Conservation (phyloP, 495 filamentous ascomycete genomes). For the Penicillium herquei region DNA sequence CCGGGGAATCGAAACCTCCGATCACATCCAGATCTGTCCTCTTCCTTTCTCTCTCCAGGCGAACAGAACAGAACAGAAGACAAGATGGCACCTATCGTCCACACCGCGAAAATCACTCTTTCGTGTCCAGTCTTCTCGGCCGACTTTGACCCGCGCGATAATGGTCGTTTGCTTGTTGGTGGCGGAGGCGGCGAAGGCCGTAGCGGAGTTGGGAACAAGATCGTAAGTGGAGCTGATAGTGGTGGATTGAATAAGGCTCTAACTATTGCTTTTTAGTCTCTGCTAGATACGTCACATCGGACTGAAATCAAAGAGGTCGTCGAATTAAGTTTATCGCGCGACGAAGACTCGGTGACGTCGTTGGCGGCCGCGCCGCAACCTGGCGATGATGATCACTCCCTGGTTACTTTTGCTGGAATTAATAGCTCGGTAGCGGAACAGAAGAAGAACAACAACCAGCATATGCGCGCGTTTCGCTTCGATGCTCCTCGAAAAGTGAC, state of each 20-base stretch:
- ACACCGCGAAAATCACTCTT: conserved; percentile 66
- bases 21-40: conserved; percentile 22
- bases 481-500: conserved; percentile 39
- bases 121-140: conserved; percentile 87
- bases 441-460: conserved; percentile 76
- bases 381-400: conserved; percentile 44
- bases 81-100: conserved; percentile 51
- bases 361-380: conserved; percentile 61
- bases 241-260: not conserved
- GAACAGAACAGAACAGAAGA: conserved; percentile 6
- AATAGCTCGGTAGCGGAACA: conserved; percentile 75
- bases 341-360: conserved; percentile 90
- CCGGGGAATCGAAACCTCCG: conserved; percentile 23
- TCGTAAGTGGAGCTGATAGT: conserved; percentile 51
- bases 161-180: conserved; percentile 73
- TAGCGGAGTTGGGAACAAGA: conserved; percentile 87
- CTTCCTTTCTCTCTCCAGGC: conserved; percentile 12
- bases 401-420: conserved; percentile 75
- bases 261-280: conserved; percentile 44
- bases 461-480: conserved; percentile 78
- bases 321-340: conserved; percentile 75
- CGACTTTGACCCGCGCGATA: conserved; percentile 83
- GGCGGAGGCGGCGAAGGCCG: conserved; percentile 86
- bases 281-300: conserved; percentile 65
- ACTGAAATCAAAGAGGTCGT: conserved; percentile 61